A percentile compares a stretch with the other conserved stretches of the same genome.
phyloP scores from a whole-genome alignment of 805 yeast genomes.

The Cyberlindnera mrakii region DNA sequence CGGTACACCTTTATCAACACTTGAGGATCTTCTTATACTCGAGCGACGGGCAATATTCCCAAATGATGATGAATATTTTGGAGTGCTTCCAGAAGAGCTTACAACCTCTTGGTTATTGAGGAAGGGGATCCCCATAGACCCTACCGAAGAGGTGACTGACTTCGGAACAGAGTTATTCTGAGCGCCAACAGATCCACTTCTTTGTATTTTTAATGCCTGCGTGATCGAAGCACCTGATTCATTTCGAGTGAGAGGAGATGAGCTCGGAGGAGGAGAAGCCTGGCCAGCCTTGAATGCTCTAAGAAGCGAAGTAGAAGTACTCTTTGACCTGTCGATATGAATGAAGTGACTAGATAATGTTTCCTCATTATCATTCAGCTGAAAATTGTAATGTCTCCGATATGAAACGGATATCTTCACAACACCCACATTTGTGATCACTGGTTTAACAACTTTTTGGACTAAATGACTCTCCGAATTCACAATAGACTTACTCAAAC shows the following conservation, averaged over 20 bases:
- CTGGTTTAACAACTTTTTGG: slow-evolving; percentile 61
- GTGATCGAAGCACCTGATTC: slow-evolving; percentile 40
- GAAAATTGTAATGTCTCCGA: slow-evolving; percentile 64
- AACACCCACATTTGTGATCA: slow-evolving; percentile 71
- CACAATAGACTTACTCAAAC: slow-evolving; percentile 65
- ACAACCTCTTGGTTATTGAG: slow-evolving; percentile 13
- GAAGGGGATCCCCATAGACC: slow-evolving; percentile 18
- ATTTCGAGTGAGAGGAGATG: slow-evolving; percentile 30
- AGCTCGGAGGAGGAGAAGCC: slow-evolving; percentile 19
- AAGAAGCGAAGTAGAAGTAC: slow-evolving; percentile 6
- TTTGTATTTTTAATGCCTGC: slow-evolving; percentile 33
- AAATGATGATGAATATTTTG: slow-evolving; percentile 66
- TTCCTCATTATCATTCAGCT: slow-evolving; percentile 61
- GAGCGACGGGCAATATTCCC: slow-evolving; percentile 59
- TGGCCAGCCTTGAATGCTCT: slow-evolving; percentile 29
- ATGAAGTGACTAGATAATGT: slow-evolving; percentile 52
- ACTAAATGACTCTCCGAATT: slow-evolving; percentile 42
- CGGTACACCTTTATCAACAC: slow-evolving; percentile 22
- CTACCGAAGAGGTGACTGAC: slow-evolving; percentile 21
- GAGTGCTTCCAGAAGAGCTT: slow-evolving; percentile 39
- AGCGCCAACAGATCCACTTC: slow-evolving; percentile 27
- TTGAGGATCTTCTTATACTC: slow-evolving; percentile 30
- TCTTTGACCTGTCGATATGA: slow-evolving; percentile 33
- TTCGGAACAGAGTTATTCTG: slow-evolving; percentile 23
- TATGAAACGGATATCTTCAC: slow-evolving; percentile 74